Base-by-base conservation (phyloP, 2,329 filamentous ascomycete species). In the Fusarium sp. region DNA sequence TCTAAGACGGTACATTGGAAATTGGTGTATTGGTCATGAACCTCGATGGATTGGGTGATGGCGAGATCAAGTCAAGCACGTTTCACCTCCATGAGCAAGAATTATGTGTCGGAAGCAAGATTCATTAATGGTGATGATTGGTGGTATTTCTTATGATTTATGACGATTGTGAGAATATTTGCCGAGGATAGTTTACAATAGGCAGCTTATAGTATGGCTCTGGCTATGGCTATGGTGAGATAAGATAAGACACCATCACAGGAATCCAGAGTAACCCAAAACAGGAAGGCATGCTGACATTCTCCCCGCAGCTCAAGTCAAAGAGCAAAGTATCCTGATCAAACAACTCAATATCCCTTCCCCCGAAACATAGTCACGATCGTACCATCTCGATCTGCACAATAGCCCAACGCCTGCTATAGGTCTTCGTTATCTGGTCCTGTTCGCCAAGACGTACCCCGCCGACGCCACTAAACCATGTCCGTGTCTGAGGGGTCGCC, bases 401-500 rank as follows among this genome's bases (percentile, higher is more conserved):
- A 25, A 33, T 36, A 58, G 33, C 4, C 4, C 33, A 45, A 9
- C 9, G 20, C 20, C 47, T 36, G 22, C 4, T 29, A 56, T 56
- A 56, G 54, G 42, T 18, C 31, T 18, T 35, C 22, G 31, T 36
- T 57, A 49, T 57, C 54, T 17, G 39, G 38, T 49, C n/a, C 54
- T 35, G 8, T 5, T 1, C 6, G 61, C 45, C 52, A 60, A 52
- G 52, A n/a, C 9, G 29, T 18, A 29, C 10, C n/a, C 17, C 38
- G 20, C 15, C 17, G n/a, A 38, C 39, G 41, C 54, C 31, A 22
- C 52, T 36, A 38, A 41, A 22, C 54, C 54, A 54, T 54, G 44
- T 39, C 36, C 42, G 61, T 72, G 68, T 69, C 70, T 33, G 64
- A 65, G 36, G 54, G 33, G 11, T 66, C 65, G 5, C 46, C 31